Conservation (phyloP, 2,329 filamentous ascomycete species). For the Domatiomyces catenatus region DNA sequence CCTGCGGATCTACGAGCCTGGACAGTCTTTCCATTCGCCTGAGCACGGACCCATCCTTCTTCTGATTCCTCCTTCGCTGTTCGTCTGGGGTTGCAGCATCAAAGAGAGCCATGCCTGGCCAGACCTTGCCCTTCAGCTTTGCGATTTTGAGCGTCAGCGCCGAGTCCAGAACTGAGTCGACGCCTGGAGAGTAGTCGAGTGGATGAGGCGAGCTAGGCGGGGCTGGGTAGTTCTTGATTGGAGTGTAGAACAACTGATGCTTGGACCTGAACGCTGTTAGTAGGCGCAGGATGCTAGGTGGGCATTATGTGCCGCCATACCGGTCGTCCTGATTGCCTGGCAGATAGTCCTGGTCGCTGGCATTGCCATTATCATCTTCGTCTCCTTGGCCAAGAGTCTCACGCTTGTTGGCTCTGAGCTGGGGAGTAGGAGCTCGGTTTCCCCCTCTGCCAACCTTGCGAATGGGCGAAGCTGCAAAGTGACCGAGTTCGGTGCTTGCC, state of each 20-base stretch:
- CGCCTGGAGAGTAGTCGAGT: background rate
- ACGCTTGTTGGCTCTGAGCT: background rate
- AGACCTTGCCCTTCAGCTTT: constrained; percentile 33
- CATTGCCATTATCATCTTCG: background rate
- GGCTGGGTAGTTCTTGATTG: background rate
- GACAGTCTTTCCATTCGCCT: constrained; percentile 33
- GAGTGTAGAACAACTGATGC: background rate
- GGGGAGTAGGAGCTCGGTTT: background rate
- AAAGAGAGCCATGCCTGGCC: constrained; percentile 38
- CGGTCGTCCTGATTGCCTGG: background rate
- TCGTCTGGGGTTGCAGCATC: constrained; percentile 36
- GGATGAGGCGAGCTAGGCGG: background rate
- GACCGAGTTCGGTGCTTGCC: background rate
- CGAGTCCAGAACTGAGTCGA: background rate
- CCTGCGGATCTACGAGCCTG: constrained; percentile 29
- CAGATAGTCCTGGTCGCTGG: background rate
- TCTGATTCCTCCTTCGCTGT: constrained; percentile 36
- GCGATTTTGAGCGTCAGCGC: background rate
- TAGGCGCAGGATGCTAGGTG: background rate
- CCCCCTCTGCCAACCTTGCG: background rate
- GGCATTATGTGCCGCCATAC: background rate
- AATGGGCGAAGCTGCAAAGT: background rate
- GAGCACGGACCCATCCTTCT: constrained; percentile 32
- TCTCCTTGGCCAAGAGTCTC: background rate
- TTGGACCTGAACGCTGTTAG: background rate